Percentiles rank a stretch among this genome's conserved stretches.
Evolutionary conservation across 371 early-diverging fungal genomes (phyloP).

Genomic region (Umbelopsis sp.): DNA sequence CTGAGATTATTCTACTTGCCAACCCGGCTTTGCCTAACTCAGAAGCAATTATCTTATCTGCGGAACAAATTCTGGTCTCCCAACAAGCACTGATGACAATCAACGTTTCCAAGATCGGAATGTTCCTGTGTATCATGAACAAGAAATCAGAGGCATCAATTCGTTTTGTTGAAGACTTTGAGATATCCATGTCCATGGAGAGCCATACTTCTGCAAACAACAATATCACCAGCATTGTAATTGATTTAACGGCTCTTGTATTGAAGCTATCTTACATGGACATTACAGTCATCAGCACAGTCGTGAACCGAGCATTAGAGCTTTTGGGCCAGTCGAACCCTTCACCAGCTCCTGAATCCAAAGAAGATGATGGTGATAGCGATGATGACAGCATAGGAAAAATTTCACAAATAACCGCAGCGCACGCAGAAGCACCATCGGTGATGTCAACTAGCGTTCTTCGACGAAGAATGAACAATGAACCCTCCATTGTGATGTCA

Average conservation of each 20-base stretch:
- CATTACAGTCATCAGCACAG: constrained; percentile 76
- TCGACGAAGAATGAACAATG: constrained; percentile 25
- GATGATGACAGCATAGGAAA: neutral
- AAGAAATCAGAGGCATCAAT: constrained; percentile 75
- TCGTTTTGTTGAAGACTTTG: constrained; percentile 89
- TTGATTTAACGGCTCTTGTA: constrained; percentile 69
- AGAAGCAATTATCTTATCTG: constrained; percentile 87
- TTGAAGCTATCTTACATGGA: constrained; percentile 84
- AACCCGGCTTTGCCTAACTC: constrained; percentile 73
- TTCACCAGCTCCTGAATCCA: neutral
- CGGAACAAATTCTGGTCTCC: constrained; percentile 77
- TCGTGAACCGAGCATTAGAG: constrained; percentile 75
- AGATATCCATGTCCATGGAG: constrained; percentile 56
- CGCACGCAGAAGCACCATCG: neutral
- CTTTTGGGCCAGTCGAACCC: constrained; percentile 34
- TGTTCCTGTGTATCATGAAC: constrained; percentile 92
- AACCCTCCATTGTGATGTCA: constrained; percentile 53
- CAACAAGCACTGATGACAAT: constrained; percentile 77
- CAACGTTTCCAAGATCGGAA: constrained; percentile 82
- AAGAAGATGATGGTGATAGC: neutral
- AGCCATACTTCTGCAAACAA: constrained; percentile 26
- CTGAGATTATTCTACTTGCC: constrained; percentile 89
- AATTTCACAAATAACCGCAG: neutral
- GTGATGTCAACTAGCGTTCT: neutral
- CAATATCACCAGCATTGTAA: constrained; percentile 57